These are phyloP conservation scores for Claviceps pusilla DNA, from an alignment of 2,329 filamentous ascomycete genomes.

Conservation along the genomic window DNA sequence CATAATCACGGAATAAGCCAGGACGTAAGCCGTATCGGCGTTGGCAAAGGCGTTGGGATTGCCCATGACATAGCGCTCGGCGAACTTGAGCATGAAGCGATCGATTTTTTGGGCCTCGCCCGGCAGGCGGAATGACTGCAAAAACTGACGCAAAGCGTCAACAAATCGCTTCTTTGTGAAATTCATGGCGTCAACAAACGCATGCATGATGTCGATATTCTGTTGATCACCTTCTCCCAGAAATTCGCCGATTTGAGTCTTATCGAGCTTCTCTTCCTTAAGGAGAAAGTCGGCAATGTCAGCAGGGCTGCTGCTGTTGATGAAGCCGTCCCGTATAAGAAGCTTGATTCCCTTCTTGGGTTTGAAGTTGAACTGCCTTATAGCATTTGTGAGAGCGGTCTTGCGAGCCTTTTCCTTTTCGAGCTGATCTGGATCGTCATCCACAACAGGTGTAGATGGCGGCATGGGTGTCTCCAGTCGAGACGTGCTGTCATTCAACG, in stretches of 20 bases:
- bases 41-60: conserved; percentile 98
- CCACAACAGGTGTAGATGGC: conserved; percentile 53
- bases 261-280: conserved; percentile 71
- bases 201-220: conserved; percentile 96
- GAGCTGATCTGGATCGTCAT: conserved; percentile 88
- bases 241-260: conserved; percentile 84
- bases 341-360: conserved; percentile 85
- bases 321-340: conserved; percentile 73
- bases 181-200: conserved; percentile 91
- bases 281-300: conserved; percentile 78
- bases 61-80: conserved; percentile 82
- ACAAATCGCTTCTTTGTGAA: conserved; percentile 86
- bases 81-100: conserved; percentile 98
- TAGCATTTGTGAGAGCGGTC: conserved; percentile 76
- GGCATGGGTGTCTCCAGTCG: conserved; percentile 42
- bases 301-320: conserved; percentile 58
- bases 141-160: conserved; percentile 75
- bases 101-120: conserved; percentile 98
- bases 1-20: conserved; percentile 93
- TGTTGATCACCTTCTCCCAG: conserved; percentile 84
- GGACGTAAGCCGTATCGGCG: conserved; percentile 90
- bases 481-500: conserved; percentile 43
- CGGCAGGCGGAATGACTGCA: conserved; percentile 87
- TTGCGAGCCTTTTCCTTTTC: conserved; percentile 91
- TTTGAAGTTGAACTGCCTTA: conserved; percentile 93